Base-by-base conservation (phyloP, 805 yeast species). In the Cyberlindnera misumaiensis region DNA sequence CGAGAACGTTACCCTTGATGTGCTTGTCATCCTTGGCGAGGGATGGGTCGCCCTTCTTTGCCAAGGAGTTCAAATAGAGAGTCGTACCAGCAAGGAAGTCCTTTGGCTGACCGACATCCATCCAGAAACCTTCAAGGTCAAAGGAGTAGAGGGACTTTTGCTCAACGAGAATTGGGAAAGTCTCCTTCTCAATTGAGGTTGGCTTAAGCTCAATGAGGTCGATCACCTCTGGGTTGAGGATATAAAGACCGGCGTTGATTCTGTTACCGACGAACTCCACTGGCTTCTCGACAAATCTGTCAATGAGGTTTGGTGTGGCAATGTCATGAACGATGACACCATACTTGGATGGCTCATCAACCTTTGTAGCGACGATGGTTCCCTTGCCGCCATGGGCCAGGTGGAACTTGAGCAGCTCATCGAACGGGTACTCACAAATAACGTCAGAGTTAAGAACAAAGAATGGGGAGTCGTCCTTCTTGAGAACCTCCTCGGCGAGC, bases 81-180 rank as follows among this genome's bases (percentile, higher is more conserved):
- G 88, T 80, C 58, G 97, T 86, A 67, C 99, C 99, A 44, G 96
- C 80, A 51, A 93, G 70, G 81, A 88, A 93, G 70, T 93, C 99
- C 79, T 90, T 93, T 77, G 99, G 99, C 75, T 93, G 99, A 68
- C 99, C 99, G 54, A 93, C 97, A 68, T 93, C 99, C 98, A 93
- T 93, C 99, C 99, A 93, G 85, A 80, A 93, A 52, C 98, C 97
- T 74, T 93, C 97, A 61, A 93, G 79, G 68, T 93, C 99, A 60
- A 85, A 93, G 39, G 97, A 89, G 76, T 81, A 93, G 58, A 93
- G 76, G 45, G 82, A 75, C 61, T 83, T 88, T 62, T 82, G 71
- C 68, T 85, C 94, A 51, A 94, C 97, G 57, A 93, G 77, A 58
- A 73, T 70, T 58, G 99, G 99, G 96, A 93, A 93, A 54, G 97